Evolutionary conservation across 805 yeast species (phyloP).

Genomic region (Barnettozyma botsteinii): DNA sequence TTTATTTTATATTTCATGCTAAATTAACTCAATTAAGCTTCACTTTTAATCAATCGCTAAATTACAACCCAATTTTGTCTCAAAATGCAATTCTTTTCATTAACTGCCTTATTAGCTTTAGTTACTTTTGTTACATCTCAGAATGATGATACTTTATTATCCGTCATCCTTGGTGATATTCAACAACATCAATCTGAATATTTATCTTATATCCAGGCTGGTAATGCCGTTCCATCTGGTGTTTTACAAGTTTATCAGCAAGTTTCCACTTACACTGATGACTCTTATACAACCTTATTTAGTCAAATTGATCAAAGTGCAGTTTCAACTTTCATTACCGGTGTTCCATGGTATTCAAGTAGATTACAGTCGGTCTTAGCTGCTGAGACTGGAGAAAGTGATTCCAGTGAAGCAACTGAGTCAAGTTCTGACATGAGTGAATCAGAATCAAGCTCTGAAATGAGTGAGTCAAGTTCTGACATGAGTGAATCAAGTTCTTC

Average conservation of each 20-base stretch:
- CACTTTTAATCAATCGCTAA: too few species aligned
- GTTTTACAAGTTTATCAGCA: conserved; percentile 25
- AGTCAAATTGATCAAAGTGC: conserved; percentile 22
- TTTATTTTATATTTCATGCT: too few species aligned
- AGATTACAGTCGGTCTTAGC: conserved; percentile 15
- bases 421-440: conserved; percentile 6
- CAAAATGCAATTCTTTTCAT: conserved; percentile 8
- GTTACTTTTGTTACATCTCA: conserved; percentile 8
- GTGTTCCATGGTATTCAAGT: conserved; percentile 29
- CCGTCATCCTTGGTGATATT: conserved; percentile 15
- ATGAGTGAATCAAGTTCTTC: conserved; percentile 26
- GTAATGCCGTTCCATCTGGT: conserved; percentile 26
- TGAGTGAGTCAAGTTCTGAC: conserved; percentile 40
- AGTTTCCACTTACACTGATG: conserved; percentile 29
- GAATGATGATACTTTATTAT: conserved; percentile 1
- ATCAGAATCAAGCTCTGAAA: conserved; percentile 22
- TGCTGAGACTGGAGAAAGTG: conserved; percentile 10
- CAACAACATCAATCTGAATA: conserved; percentile 17
- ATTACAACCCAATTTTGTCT: too few species aligned
- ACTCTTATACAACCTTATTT: conserved; percentile 29
- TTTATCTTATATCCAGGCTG: conserved; percentile 17
- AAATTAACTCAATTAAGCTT: too few species aligned
- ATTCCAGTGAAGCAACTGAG: conserved; percentile 6
- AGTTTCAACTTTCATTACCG: conserved; percentile 26
- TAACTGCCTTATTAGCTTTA: conserved; percentile 4